Evolutionary conservation across 2,329 filamentous ascomycete genomes (phyloP), one percentile per base, ranked within the genome.

Genomic region (Fusarium nisikadoi): DNA sequence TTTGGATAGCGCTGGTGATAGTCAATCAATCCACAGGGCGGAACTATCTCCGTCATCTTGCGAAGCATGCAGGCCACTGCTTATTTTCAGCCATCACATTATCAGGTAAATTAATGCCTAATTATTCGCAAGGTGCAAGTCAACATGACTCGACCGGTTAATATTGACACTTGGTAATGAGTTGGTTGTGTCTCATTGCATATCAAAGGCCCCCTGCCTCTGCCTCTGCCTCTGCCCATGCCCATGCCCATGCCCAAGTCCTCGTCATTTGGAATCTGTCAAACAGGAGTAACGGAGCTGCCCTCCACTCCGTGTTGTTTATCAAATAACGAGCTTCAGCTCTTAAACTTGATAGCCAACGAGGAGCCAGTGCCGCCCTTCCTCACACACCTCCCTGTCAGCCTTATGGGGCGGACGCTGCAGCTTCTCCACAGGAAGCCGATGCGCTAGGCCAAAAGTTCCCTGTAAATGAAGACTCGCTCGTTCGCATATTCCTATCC

Each of bases 321-420:
- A 36, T 33, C 56, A 29, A 63, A 63, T 45, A 33, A 39, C 31
- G 52, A 64, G 54, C 50, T 66, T 59, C 60, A 67, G 54, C 68
- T 73, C 66, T 55, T 56, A 57, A 39, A 47, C 19, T 53, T 31
- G 39, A 39, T 35, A 60, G 36, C 70, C 70, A 72, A 72, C 70
- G 47, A 73, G 52, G 33, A 35, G 38, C 47, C 39, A 52, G 25
- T 65, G 39, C 59, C n/a, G 35, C 45, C 71, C 57, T 57, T 57
- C 56, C 47, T 49, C 29, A 43, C 55, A 68, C 42, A 64, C 67
- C 53, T 65, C 71, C 70, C 61, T 72, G 73, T 77, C 76, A 78
- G 76, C 76, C 76, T 75, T 78, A 78, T 70, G 75, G 71, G 69
- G 67, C 75, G 65, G 65, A 63, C 31, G 29, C 41, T 47, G 54